Base-by-base conservation (phyloP, 768 basidiomycete species). In the Lentinula boryana region DNA sequence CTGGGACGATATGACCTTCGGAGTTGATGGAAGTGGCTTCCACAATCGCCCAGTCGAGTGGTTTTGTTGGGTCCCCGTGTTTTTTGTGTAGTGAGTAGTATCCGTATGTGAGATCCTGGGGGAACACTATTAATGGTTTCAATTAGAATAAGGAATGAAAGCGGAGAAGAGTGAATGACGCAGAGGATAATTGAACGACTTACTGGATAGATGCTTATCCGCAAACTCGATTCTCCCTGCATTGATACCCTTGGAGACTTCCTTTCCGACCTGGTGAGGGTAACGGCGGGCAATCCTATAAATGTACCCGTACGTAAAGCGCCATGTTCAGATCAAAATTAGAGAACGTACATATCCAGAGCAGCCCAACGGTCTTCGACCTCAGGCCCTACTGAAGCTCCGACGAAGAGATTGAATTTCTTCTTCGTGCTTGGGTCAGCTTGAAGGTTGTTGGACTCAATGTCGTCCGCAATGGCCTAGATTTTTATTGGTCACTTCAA, bases 241-340 rank as follows among this genome's bases (percentile, higher is more conserved):
- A 61, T 81, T 80, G 65, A 80, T 81, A 5, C 80, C 80, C 61
- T 78, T 80, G 0, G 78, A 67, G 23, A 78, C 71, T 7, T 81
- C 78, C 63, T 77, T 80, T 5, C 80, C 80, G 40, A 80, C 79
- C 67, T 81, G 79, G 62, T 81, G 79, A 18, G 80, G 80, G 63
- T 80, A 80, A 4, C 80, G 72, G 33, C 76, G 74, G 0, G 74
- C 69, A 50, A 78, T 77, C 71, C 75, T 76, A 49, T 23, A 16
- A 18, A 27, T 27, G 0, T 27, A 27, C 27, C 3, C 27, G 27
- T 27, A 27, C 27, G 27, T 27, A 0, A 0, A 3, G 23, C 23
- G 23, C 27, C 27, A 41, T 16, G 40, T 32, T 4, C 18, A 54
- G 49, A 18, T 16, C 12, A 40, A 32, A 4, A 12, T 35, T 0